Conservation (phyloP, 2,329 filamentous ascomycete species). For the Xylaria sp. region DNA sequence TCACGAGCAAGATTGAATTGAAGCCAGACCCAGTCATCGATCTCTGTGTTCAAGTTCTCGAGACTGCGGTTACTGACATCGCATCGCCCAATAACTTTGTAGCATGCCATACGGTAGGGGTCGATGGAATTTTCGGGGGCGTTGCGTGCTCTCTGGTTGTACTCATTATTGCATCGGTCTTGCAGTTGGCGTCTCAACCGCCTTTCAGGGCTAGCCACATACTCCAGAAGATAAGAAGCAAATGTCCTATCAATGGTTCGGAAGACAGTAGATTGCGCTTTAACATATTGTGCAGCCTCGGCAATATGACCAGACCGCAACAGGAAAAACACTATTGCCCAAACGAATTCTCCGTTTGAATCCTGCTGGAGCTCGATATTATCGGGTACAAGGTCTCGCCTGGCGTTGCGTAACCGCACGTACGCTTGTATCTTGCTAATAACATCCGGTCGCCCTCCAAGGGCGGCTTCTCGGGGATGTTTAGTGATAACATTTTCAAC, state of each 20-base stretch:
- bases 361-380: constrained; percentile 80
- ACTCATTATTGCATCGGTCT: constrained; percentile 89
- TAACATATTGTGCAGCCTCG: constrained; percentile 89
- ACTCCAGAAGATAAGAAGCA: constrained; percentile 85
- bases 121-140: constrained; percentile 89
- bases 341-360: constrained; percentile 83
- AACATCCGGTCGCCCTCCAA: constrained; percentile 88
- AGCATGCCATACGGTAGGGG: constrained; percentile 95
- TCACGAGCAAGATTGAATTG: constrained; percentile 77
- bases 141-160: constrained; percentile 84
- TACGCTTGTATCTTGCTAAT: constrained; percentile 94
- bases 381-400: constrained; percentile 87
- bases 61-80: constrained; percentile 73
- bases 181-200: constrained; percentile 82
- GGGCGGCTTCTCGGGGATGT: constrained; percentile 86
- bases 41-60: constrained; percentile 71
- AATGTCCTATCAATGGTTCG: constrained; percentile 92
- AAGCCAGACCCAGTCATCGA: constrained; percentile 78
- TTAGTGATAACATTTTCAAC: constrained; percentile 82
- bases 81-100: constrained; percentile 92
- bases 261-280: constrained; percentile 81
- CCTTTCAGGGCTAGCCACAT: constrained; percentile 79
- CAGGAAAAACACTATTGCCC: constrained; percentile 94
- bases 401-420: constrained; percentile 80
- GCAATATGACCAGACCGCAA: constrained; percentile 84